Evolutionary conservation across 805 yeast genomes (phyloP).

Genomic region (Metschnikowia koreensis): DNA sequence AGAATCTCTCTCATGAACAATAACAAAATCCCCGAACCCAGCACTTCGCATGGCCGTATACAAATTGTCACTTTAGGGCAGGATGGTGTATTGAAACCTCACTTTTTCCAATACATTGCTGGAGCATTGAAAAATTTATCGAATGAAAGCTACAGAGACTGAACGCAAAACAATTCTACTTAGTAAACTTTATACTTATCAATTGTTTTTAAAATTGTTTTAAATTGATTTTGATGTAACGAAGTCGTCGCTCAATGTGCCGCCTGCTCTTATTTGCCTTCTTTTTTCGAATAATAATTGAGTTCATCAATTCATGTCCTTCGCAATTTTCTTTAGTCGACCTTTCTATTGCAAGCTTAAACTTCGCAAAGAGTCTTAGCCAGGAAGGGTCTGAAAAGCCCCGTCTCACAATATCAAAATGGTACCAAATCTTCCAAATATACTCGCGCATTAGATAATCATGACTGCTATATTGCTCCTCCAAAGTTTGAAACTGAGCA

Average conservation of each 20-base stretch:
- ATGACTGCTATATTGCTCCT: not conserved
- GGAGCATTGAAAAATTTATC: not conserved
- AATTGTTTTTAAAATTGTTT: not conserved
- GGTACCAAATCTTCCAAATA: conserved; percentile 8
- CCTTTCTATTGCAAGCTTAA: not conserved
- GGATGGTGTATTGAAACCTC: not conserved
- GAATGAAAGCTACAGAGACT: not conserved
- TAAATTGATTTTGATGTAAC: not conserved
- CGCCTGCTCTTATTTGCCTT: not conserved
- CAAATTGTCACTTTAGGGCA: conserved; percentile 1
- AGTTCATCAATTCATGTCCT: conserved; percentile 6
- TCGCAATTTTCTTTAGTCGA: conserved; percentile 4
- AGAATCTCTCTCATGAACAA: not conserved
- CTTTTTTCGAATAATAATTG: not conserved
- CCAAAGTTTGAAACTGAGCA: not conserved
- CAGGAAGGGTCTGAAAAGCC: not conserved
- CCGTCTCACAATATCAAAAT: conserved; percentile 6
- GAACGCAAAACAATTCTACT: not conserved
- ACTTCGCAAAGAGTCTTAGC: conserved; percentile 2
- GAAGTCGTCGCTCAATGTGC: not conserved
- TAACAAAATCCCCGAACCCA: not conserved
- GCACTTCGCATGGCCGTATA: not conserved
- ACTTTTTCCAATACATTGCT: conserved; percentile 1
- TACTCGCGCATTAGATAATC: conserved; percentile 7
- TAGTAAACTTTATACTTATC: not conserved